phyloP scores from a whole-genome alignment of 805 yeast genomes.

The Metschnikowia bowlesiae region DNA sequence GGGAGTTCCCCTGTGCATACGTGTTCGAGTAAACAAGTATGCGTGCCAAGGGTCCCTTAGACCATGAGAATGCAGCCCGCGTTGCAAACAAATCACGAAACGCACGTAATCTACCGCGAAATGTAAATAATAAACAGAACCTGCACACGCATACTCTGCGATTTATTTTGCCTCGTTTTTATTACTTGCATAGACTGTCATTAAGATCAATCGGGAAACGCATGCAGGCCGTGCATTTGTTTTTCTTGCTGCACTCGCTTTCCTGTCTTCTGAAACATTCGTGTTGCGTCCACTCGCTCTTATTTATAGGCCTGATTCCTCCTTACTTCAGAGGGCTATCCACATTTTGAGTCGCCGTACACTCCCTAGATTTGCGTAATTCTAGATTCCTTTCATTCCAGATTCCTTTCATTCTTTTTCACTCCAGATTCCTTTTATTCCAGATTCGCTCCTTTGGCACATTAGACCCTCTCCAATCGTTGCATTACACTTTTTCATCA shows the following conservation, averaged over 20 bases:
- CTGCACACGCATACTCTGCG: neutral
- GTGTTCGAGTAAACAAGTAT: neutral
- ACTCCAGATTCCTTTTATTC: too few relatives aligned
- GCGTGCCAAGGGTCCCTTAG: neutral
- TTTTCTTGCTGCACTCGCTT: neutral
- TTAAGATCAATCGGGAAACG: constrained; percentile 8
- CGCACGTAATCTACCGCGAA: constrained; percentile 14
- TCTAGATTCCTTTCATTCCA: neutral
- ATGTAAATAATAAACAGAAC: constrained; percentile 10
- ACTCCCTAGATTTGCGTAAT: too few relatives aligned
- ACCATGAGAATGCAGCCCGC: neutral
- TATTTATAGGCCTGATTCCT: constrained; percentile 3
- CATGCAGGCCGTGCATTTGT: constrained; percentile 1
- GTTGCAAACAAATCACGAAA: constrained; percentile 7
- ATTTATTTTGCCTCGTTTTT: neutral
- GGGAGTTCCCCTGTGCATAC: too few relatives aligned
- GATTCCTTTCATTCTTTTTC: neutral
- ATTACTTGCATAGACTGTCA: constrained; percentile 21
- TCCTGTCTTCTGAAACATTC: neutral
- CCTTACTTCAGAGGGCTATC: neutral
- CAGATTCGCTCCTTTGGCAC: too few relatives aligned
- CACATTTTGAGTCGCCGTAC: neutral
- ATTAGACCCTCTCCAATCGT: too few relatives aligned
- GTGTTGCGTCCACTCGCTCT: constrained; percentile 5
- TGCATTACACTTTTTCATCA: too few relatives aligned